Evolutionary conservation across 2,329 filamentous ascomycete species (phyloP).

Genomic region (Colletotrichum graminicola): DNA sequence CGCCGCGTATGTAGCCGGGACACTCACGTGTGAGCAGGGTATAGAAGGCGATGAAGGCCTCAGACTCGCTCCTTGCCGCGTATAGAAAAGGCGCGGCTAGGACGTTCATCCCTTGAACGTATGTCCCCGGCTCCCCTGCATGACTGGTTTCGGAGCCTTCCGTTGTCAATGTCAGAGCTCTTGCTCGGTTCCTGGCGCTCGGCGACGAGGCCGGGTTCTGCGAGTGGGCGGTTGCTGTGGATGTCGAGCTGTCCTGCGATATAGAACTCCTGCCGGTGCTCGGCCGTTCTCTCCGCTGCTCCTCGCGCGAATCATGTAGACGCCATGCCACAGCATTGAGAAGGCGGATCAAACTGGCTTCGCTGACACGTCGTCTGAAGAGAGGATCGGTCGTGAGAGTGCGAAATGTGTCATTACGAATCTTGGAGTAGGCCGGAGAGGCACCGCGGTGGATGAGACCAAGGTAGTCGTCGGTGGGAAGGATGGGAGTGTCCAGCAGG

Average conservation of each 20-base stretch:
- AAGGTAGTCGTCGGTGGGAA: conserved; percentile 90
- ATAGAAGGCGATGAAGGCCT: conserved; percentile 93
- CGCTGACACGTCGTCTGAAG: conserved; percentile 93
- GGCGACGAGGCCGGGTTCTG: conserved; percentile 58
- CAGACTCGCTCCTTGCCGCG: conserved; percentile 91
- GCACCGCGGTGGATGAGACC: conserved; percentile 91
- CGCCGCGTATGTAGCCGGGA: conserved; percentile 92
- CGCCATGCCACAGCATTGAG: conserved; percentile 97
- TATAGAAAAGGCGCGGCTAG: conserved; percentile 96
- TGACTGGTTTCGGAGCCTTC: conserved; percentile 66
- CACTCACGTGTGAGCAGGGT: conserved; percentile 88
- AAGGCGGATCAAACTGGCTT: conserved; percentile 92
- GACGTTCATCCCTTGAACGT: conserved; percentile 99
- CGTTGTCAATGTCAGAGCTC: conserved; percentile 71
- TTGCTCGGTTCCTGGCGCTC: conserved; percentile 63
- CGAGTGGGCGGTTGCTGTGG: conserved; percentile 53
- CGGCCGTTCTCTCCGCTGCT: conserved; percentile 54
- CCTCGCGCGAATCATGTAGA: conserved; percentile 81
- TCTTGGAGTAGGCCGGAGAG: conserved; percentile 95
- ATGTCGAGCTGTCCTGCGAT: conserved; percentile 46
- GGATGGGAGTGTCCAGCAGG: conserved; percentile 86
- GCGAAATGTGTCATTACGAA: conserved; percentile 97
- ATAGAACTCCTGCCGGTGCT: conserved; percentile 55
- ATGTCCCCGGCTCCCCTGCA: conserved; percentile 79
- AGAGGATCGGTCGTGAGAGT: conserved; percentile 97